A percentile compares a stretch with the other conserved stretches of the same genome.
Conservation (phyloP, 2,329 filamentous ascomycete species). For the Neofusicoccum parvum region DNA sequence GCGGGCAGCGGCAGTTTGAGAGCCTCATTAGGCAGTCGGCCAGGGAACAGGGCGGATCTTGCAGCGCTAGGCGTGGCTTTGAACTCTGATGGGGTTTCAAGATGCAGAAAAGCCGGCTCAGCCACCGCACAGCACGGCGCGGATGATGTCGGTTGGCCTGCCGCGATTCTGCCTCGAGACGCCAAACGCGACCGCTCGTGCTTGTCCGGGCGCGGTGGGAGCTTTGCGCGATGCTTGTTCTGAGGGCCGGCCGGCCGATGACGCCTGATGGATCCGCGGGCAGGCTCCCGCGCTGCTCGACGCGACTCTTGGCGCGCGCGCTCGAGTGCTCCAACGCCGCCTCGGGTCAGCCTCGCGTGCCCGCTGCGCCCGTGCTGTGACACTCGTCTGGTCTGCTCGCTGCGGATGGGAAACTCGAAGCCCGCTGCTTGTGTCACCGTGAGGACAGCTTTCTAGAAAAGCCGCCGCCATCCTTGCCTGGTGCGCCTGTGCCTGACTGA, state of each 20-base stretch:
- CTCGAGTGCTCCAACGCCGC: neutral
- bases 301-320: neutral
- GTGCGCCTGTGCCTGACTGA: conserved; percentile 10
- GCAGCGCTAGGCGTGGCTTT: conserved; percentile 17
- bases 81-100: conserved; percentile 13
- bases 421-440: conserved; percentile 4
- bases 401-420: neutral
- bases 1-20: neutral
- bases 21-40: conserved; percentile 11
- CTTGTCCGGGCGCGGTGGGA: neutral
- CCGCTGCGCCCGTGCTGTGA: conserved; percentile 19
- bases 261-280: conserved; percentile 10
- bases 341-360: conserved; percentile 17
- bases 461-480: conserved; percentile 13
- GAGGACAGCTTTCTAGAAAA: conserved; percentile 15
- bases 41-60: neutral
- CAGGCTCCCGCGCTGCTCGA: conserved; percentile 6
- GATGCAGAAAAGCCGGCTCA: conserved; percentile 1
- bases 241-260: neutral
- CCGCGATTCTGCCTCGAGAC: conserved; percentile 2
- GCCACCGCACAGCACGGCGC: conserved; percentile 9
- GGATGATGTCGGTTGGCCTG: neutral
- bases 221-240: conserved; percentile 5
- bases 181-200: neutral
- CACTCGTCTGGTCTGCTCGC: conserved; percentile 12